These are phyloP conservation scores for Moniliella sp. DNA, from an alignment of 1,284 basidiomycete genomes.

Conservation along the genomic window DNA sequence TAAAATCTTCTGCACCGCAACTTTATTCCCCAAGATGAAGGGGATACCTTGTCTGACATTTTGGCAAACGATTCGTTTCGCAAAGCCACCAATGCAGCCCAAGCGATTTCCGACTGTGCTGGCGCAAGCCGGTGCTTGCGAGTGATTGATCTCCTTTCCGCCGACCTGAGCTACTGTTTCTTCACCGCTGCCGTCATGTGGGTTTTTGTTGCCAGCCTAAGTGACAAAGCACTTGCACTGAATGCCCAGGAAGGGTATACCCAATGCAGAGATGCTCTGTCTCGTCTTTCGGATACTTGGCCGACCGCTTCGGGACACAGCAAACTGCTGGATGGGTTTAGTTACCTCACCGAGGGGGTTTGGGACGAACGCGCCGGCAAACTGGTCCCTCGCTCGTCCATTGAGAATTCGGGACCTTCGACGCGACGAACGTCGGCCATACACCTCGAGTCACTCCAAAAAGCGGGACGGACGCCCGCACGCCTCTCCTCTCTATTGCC, in stretches of 20 bases:
- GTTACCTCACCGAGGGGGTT: constrained; percentile 12
- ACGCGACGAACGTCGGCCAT: no score
- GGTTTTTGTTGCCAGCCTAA: constrained; percentile 17
- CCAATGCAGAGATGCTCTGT: no score
- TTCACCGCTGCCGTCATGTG: constrained; percentile 24
- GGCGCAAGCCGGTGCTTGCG: constrained; percentile 7
- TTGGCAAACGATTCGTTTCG: constrained; percentile 10
- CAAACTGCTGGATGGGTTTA: constrained; percentile 20
- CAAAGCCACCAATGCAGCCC: constrained; percentile 14
- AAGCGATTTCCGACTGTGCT: constrained; percentile 16
- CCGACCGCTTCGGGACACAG: constrained; percentile 19
- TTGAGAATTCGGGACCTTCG: no score
- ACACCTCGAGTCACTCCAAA: no score
- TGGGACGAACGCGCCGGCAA: no score
- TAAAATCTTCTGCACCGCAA: constrained; percentile 16
- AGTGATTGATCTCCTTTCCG: constrained; percentile 15
- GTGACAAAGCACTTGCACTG: constrained; percentile 6
- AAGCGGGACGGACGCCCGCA: no score
- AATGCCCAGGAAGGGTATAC: no score
- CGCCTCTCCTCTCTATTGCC: no score
- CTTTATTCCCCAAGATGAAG: constrained; percentile 23
- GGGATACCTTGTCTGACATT: constrained; percentile 9
- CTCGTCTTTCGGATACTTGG: constrained; percentile 17
- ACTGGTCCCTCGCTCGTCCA: no score
- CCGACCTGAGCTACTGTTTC: constrained; percentile 18